Conservation (phyloP, 495 filamentous ascomycete genomes). For the Aspergillus nidulans region DNA sequence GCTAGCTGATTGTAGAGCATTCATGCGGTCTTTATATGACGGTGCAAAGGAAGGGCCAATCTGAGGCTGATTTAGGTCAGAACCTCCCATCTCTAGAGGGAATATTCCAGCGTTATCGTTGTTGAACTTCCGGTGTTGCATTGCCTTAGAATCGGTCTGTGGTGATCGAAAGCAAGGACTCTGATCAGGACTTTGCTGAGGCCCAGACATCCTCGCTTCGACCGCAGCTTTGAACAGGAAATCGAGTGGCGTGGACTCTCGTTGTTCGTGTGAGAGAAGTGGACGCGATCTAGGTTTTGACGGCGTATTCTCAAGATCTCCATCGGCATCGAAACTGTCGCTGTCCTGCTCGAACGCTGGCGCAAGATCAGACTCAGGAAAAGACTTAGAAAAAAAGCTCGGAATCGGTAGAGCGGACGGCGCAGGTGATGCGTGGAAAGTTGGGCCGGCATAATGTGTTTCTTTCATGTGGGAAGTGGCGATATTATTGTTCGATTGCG, state of each 20-base stretch:
- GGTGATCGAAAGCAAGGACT: conserved; percentile 31
- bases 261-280: conserved; percentile 23
- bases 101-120: conserved; percentile 54
- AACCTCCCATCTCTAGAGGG: conserved; percentile 60
- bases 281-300: conserved; percentile 36
- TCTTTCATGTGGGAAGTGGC: conserved; percentile 47
- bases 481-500: conserved; percentile 26
- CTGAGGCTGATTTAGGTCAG: conserved; percentile 34
- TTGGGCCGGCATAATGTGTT: conserved; percentile 80
- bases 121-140: conserved; percentile 28
- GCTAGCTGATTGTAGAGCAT: conserved; percentile 44
- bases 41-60: conserved; percentile 64
- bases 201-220: conserved; percentile 48
- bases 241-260: conserved; percentile 75
- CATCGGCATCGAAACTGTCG: conserved; percentile 31
- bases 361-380: conserved; percentile 52
- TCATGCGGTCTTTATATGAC: conserved; percentile 62
- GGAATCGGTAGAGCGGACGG: conserved; percentile 91
- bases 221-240: conserved; percentile 83
- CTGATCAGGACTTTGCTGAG: conserved; percentile 44
- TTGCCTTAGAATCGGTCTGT: conserved; percentile 31
- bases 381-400: conserved; percentile 80
- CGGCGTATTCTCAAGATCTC: conserved; percentile 36
- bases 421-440: conserved; percentile 92
- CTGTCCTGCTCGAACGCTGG: conserved; percentile 36